Evolutionary conservation across 2,329 filamentous ascomycete species (phyloP).

Genomic region (Cordyceps cicadae): DNA sequence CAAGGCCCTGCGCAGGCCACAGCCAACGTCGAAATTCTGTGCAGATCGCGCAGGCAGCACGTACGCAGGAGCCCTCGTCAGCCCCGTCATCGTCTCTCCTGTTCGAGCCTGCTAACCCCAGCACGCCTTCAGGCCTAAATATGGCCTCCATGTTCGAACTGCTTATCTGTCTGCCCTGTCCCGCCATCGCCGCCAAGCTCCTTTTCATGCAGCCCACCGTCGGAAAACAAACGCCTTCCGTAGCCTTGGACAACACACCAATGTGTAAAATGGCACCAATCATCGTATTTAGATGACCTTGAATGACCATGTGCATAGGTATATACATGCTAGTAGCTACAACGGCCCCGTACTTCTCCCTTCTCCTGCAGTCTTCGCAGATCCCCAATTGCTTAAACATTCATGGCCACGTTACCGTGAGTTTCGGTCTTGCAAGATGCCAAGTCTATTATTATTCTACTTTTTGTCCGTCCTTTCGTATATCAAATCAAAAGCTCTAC

Average conservation of each 20-base stretch:
- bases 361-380: neutral
- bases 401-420: neutral
- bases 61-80: neutral
- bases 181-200: neutral
- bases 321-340: neutral
- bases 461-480: neutral
- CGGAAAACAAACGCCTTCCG: neutral
- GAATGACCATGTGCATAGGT: neutral
- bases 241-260: neutral
- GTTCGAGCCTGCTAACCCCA: neutral
- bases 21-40: neutral
- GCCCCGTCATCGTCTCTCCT: neutral
- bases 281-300: neutral
- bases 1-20: neutral
- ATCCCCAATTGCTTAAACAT: neutral
- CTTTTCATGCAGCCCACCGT: neutral
- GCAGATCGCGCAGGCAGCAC: neutral
- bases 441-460: slow-evolving; percentile 6
- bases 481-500: neutral
- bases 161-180: neutral
- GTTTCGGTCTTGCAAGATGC: neutral
- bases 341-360: neutral
- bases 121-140: neutral
- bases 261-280: neutral
- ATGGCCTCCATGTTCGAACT: neutral